Percentiles rank a stretch among this genome's conserved stretches.
Conservation (phyloP, 1,139 yeast species). For the Pichia sp. region DNA sequence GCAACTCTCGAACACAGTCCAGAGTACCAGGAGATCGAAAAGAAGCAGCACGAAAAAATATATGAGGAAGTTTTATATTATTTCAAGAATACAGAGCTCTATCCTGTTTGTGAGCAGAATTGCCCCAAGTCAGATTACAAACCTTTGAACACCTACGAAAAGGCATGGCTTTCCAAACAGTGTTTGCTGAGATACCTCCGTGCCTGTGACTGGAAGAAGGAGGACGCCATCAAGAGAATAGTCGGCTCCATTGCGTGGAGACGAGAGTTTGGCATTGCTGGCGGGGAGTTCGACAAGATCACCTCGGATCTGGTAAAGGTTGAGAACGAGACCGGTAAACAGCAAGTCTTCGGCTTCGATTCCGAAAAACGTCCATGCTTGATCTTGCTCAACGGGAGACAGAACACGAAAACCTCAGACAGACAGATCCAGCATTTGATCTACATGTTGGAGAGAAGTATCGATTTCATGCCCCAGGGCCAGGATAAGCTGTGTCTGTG, state of each 20-base stretch:
- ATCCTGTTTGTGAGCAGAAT: constrained; percentile 41
- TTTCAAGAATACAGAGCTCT: constrained; percentile 39
- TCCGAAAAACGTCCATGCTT: constrained; percentile 83
- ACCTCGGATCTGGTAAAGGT: constrained; percentile 57
- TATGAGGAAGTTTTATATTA: constrained; percentile 55
- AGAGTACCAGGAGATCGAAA: constrained; percentile 26
- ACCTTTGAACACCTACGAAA: constrained; percentile 56
- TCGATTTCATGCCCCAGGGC: constrained; percentile 91
- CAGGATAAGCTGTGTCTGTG: constrained; percentile 87
- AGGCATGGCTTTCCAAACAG: constrained; percentile 85
- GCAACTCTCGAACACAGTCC: constrained; percentile 18
- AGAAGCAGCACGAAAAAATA: constrained; percentile 51
- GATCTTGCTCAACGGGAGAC: constrained; percentile 82
- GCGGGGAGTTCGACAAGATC: constrained; percentile 49
- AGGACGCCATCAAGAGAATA: constrained; percentile 66
- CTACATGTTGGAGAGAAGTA: constrained; percentile 83
- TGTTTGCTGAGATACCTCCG: constrained; percentile 81
- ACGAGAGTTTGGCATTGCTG: constrained; percentile 80
- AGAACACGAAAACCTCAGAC: constrained; percentile 80
- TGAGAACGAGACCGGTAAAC: constrained; percentile 87
- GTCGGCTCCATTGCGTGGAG: constrained; percentile 73
- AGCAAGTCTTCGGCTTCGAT: constrained; percentile 81
- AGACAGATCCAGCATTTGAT: constrained; percentile 91
- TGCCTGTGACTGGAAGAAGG: constrained; percentile 82
- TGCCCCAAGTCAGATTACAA: constrained; percentile 21